These are phyloP conservation scores for Epichloe gansuensis DNA, from an alignment of 2,329 filamentous ascomycete genomes.

Conservation along the genomic window DNA sequence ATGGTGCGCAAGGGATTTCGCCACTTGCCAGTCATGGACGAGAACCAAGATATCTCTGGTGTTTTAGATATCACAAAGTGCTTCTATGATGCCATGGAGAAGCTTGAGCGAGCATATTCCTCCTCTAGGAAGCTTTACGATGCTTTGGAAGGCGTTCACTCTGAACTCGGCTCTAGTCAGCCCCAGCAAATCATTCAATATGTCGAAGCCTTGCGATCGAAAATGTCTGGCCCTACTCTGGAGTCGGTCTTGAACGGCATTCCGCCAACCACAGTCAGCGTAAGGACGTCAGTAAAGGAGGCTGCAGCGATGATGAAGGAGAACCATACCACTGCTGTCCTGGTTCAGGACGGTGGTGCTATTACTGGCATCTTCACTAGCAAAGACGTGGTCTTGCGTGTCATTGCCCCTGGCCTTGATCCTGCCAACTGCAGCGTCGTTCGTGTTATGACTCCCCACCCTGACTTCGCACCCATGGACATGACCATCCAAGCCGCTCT, in stretches of 20 bases:
- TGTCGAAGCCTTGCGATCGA: constrained; percentile 83
- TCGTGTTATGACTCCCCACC: constrained; percentile 97
- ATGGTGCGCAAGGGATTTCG: constrained; percentile 99
- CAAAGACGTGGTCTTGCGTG: constrained; percentile 95
- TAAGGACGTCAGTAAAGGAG: constrained; percentile 91
- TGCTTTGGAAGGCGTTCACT: constrained; percentile 93
- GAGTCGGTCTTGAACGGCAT: constrained; percentile 88
- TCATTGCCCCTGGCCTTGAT: constrained; percentile 92
- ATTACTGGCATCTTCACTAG: constrained; percentile 99
- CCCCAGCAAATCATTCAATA: constrained; percentile 99
- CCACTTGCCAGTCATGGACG: constrained; percentile 97
- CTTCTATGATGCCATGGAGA: constrained; percentile 99
- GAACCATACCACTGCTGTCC: constrained; percentile 90
- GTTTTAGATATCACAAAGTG: constrained; percentile 98
- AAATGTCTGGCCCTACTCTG: constrained; percentile 96
- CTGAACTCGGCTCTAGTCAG: constrained; percentile 87
- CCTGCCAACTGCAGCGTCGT: constrained; percentile 94
- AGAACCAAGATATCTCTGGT: constrained; percentile 98
- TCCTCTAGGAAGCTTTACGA: constrained; percentile 98
- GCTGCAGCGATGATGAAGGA: constrained; percentile 96
- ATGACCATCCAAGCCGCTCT: constrained; percentile 98
- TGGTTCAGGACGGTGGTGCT: constrained; percentile 91
- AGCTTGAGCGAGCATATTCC: constrained; percentile 91
- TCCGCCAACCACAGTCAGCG: constrained; percentile 87
- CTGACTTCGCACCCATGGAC: constrained; percentile 95